These are phyloP conservation scores for Geranomyces variabilis DNA, from an alignment of 192 early-diverging fungal genomes.

Conservation along the genomic window DNA sequence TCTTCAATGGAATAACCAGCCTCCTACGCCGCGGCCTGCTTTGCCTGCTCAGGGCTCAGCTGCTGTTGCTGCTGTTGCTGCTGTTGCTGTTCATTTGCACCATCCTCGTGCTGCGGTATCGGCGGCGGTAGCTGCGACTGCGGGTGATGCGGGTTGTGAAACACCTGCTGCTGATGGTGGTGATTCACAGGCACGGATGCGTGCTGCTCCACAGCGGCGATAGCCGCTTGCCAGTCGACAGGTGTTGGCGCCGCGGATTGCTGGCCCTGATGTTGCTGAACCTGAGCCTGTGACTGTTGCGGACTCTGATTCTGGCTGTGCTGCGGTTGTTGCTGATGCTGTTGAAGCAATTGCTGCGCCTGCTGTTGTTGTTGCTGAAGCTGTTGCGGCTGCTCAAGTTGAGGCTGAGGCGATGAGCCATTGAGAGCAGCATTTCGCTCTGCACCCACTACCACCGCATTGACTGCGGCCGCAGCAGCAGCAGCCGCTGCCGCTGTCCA, in stretches of 20 bases:
- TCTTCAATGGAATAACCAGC: too few species aligned
- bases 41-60: background rate
- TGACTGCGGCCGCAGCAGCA: too few species aligned
- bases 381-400: too few species aligned
- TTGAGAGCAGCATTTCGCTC: too few species aligned
- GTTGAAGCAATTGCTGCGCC: too few species aligned
- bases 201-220: background rate
- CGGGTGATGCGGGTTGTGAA: background rate
- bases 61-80: conserved; percentile 4
- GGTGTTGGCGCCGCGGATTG: background rate
- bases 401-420: too few species aligned
- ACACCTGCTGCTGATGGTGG: background rate
- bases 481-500: background rate
- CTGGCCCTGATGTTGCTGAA: conserved; percentile 1
- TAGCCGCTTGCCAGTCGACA: background rate
- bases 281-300: background rate
- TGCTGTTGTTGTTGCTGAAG: too few species aligned
- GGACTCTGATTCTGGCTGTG: too few species aligned
- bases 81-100: background rate
- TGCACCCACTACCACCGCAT: too few species aligned
- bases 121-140: background rate
- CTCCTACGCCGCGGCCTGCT: too few species aligned
- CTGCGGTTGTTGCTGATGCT: background rate
- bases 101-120: too few species aligned
- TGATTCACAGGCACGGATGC: too few species aligned